phyloP scores from a whole-genome alignment of 306 rosid species.

The Bauhinia variegata region DNA sequence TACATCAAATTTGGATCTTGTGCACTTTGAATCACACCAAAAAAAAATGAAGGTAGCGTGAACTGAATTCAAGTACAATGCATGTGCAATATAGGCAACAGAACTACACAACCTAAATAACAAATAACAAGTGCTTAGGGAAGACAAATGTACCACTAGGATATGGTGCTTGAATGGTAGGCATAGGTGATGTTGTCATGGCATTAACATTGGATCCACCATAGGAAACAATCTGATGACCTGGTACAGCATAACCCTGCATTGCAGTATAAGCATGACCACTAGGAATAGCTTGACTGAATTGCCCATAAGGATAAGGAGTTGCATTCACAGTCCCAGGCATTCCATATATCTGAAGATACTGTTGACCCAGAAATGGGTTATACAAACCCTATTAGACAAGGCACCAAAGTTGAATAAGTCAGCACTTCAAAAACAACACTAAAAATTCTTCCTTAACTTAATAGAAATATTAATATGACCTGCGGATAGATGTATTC shows the following conservation, averaged over 20 bases:
- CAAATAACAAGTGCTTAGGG: too few species aligned
- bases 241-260: conserved; percentile 78
- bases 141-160: conserved; percentile 62
- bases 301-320: conserved; percentile 78
- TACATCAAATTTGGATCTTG: too few species aligned
- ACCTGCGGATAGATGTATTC: conserved; percentile 86
- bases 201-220: conserved; percentile 78
- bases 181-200: conserved; percentile 72
- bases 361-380: conserved; percentile 81
- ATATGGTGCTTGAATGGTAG: conserved; percentile 80
- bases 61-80: conserved; percentile 8
- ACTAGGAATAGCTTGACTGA: conserved; percentile 76
- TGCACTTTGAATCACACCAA: too few species aligned
- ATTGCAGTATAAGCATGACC: conserved; percentile 75
- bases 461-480: conserved; percentile 23
- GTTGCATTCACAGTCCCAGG: conserved; percentile 72
- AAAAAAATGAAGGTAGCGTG: too few species aligned
- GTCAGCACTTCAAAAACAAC: conserved; percentile 35
- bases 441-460: conserved; percentile 27
- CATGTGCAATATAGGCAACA: conserved; percentile 27
- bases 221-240: conserved; percentile 82
- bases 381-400: conserved; percentile 63
- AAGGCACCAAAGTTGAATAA: conserved; percentile 22
- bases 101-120: conserved; percentile 11
- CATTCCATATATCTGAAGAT: conserved; percentile 83